Conservation (phyloP, 768 basidiomycete species). For the Suillus clintonianus region DNA sequence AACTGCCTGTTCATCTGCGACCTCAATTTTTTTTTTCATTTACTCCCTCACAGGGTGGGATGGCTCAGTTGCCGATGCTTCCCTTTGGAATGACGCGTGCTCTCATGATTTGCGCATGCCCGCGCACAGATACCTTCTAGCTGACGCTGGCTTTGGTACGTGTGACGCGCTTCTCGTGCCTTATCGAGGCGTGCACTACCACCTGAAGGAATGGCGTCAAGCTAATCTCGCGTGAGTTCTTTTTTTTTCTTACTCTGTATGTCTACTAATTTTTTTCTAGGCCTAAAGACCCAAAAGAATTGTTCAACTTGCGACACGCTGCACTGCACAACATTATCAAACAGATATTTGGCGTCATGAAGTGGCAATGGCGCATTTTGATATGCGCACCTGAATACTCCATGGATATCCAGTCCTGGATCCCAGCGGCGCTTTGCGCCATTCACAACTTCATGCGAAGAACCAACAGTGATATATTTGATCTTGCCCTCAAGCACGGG, state of each 20-base stretch:
- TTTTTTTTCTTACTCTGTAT: neutral
- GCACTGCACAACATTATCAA: constrained; percentile 19
- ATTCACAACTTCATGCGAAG: too few species aligned
- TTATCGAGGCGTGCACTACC: constrained; percentile 38
- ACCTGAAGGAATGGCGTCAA: constrained; percentile 35
- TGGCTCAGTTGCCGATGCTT: constrained; percentile 13
- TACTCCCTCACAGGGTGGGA: constrained; percentile 20
- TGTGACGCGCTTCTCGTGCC: constrained; percentile 34
- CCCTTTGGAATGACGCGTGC: constrained; percentile 8
- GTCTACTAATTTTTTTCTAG: constrained; percentile 4
- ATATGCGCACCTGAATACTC: too few species aligned
- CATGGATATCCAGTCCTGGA: too few species aligned
- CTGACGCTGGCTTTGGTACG: neutral
- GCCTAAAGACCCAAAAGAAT: constrained; percentile 15
- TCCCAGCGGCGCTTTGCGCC: too few species aligned
- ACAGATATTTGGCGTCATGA: too few species aligned
- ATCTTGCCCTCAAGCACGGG: too few species aligned
- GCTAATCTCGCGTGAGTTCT: neutral
- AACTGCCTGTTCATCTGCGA: constrained; percentile 16
- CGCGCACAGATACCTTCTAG: constrained; percentile 32
- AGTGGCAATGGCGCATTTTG: too few species aligned
- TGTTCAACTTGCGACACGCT: constrained; percentile 26
- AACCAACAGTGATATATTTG: too few species aligned
- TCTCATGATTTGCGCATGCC: constrained; percentile 32
- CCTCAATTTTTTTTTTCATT: constrained; percentile 13